Base-by-base conservation (phyloP, 495 filamentous ascomycete genomes). In the Penicillium angulare region DNA sequence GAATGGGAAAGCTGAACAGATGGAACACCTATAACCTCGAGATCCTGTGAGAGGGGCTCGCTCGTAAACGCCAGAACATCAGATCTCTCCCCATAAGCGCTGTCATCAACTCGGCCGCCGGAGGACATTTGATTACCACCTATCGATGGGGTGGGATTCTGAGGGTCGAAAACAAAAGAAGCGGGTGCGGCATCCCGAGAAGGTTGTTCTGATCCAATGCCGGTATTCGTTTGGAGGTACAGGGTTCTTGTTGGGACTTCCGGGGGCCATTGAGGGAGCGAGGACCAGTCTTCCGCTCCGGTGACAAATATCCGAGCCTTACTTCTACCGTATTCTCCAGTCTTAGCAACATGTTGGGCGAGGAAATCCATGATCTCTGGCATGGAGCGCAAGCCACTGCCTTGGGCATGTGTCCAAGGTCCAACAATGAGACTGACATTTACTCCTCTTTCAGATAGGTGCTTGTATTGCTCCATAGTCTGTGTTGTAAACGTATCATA, bases 21-120 rank as follows among this genome's bases (percentile, higher is more conserved):
- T 10, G 64, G 66, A 5, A 26, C 39, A 7, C 64, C 64, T 3
- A 57, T 16, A 18, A 69, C 21, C 20, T 67, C 59, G 18, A 67
- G 6, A 27, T 61, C 61, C 29, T 49, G 38, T 20, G 43, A 33
- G 3, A 69, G 53, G 21, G 61, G 61, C 31, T 57, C 47, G 34
- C 50, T 63, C 7, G 66, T 67, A 42, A 63, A 69, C 10, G 26
- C 47, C 26, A 65, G 55, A 5, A 65, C 59, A 23, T 69, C 66
- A 7, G 59, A 43, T 41, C 64, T 55, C 3, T 51, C 27, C 5
- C 54, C 56, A 12, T 60, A 59, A 22, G 40, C 50, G 16, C 52
- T 58, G 45, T 69, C 64, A 21, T 63, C 59, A 12, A 59, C 48
- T 35, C 44, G 36, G 49, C 56, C 56, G 1, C 56, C 52, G 7